Evolutionary conservation across 306 rosid species (phyloP), one percentile per base, ranked within the genome.

Genomic region (Biancaea sappan): DNA sequence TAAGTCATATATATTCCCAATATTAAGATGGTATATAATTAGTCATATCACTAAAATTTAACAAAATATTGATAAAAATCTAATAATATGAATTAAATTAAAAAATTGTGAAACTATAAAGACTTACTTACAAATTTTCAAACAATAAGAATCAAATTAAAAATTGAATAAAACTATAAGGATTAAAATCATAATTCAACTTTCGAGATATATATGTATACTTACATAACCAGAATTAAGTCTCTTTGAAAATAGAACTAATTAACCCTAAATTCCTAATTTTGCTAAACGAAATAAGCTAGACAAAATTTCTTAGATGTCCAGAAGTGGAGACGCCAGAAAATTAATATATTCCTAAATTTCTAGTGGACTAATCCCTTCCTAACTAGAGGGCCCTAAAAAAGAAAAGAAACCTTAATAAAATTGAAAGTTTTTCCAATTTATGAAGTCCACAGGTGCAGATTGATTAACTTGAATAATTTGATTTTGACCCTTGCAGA

Each of bases 401-500:
- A 11, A 6, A 38, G 35, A 59, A 59, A 73, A 26, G 25, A 53
- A 40, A 18, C 56, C 69, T 61, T 35, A 22, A 3, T 35, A 34
- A 35, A 31, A 16, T 18, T 40, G 60, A 31, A 35, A 51, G 35
- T 19, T 50, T 6, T 73, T 43, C 50, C 64, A 28, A 38, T 57
- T 25, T 64, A 29, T 63, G 62, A 61, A 50, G 13, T 31, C 18
- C 46, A 51, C 54, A 38, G 13, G 35, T 14, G 60, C 22, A 46
- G 50, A 40, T 29, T 51, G 59, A 14, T 54, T 47, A 46, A 64
- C 77, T 5, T 19, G 54, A 80, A 84, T 84, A 56, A 80, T 84
- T 77, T 84, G 80, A 74, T 84, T 73, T 77, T 80, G 80, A 84
- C 81, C 73, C 70, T 26, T 61, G 75, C 16, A 63, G 24, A 12